Conservation (phyloP, 805 yeast species). For the Yueomyces sinensis region DNA sequence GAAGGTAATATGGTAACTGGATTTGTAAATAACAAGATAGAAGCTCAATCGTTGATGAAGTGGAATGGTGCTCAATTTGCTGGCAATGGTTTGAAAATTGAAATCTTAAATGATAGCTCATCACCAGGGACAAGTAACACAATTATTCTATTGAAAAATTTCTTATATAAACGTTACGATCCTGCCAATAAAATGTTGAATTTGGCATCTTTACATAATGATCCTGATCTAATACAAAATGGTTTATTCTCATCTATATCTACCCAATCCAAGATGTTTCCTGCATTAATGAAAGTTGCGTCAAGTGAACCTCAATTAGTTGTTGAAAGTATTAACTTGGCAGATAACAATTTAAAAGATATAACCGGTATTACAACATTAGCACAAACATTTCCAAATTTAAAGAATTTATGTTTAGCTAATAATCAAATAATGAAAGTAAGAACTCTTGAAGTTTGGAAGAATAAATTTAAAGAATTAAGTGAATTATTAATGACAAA, state of each 20-base stretch:
- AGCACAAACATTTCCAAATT: conserved; percentile 59
- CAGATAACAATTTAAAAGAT: conserved; percentile 53
- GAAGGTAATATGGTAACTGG: conserved; percentile 51
- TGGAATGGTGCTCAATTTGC: conserved; percentile 78
- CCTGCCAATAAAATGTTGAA: conserved; percentile 54
- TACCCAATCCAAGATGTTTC: conserved; percentile 70
- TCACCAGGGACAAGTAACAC: conserved; percentile 29
- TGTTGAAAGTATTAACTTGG: conserved; percentile 59
- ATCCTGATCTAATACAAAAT: conserved; percentile 40
- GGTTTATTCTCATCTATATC: conserved; percentile 54
- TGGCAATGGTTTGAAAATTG: conserved; percentile 49
- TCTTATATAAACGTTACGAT: conserved; percentile 57
- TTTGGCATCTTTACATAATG: conserved; percentile 50
- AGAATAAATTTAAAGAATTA: conserved; percentile 55
- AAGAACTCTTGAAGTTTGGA: conserved; percentile 59
- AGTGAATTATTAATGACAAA: conserved; percentile 68
- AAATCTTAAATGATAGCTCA: conserved; percentile 18
- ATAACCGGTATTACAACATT: conserved; percentile 46
- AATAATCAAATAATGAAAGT: conserved; percentile 54
- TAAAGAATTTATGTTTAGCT: conserved; percentile 69
- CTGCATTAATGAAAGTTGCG: conserved; percentile 80
- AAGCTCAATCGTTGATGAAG: conserved; percentile 44
- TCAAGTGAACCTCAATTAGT: conserved; percentile 30
- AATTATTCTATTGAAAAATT: conserved; percentile 45
- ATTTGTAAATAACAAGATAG: conserved; percentile 36